Percentiles rank a stretch among this genome's conserved stretches.
Conservation (phyloP, 1,284 basidiomycete species). For the Ceratobasidium sp. region DNA sequence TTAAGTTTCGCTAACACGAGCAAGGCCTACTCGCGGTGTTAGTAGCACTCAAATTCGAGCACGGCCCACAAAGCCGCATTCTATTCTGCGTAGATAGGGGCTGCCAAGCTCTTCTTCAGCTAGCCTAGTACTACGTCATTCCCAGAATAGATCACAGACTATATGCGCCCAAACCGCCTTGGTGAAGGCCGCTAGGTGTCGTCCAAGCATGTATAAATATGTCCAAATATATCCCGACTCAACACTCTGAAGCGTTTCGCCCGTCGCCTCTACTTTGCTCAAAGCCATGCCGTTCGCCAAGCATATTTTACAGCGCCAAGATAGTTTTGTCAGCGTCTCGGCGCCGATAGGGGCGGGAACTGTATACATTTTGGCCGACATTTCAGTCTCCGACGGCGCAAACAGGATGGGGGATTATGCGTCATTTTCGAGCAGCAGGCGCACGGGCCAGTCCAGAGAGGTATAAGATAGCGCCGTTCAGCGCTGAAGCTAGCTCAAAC, state of each 20-base stretch:
- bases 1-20: too few species aligned
- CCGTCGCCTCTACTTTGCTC: background rate
- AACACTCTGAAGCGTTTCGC: background rate
- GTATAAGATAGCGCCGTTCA: background rate
- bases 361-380: background rate
- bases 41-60: too few species aligned
- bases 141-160: background rate
- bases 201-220: background rate
- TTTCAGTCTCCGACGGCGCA: background rate
- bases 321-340: background rate
- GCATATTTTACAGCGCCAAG: background rate
- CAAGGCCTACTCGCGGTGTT: too few species aligned
- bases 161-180: too few species aligned
- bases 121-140: too few species aligned
- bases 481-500: background rate
- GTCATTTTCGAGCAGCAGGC: background rate
- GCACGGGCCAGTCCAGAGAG: background rate
- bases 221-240: background rate
- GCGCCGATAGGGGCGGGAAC: constrained; percentile 4
- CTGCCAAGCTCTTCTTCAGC: background rate
- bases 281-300: too few species aligned
- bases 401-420: background rate
- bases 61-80: background rate
- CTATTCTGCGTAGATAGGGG: background rate
- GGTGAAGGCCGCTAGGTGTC: too few species aligned